Conservation (phyloP, 208 protist genomes). For the Crithidia expoeki region DNA sequence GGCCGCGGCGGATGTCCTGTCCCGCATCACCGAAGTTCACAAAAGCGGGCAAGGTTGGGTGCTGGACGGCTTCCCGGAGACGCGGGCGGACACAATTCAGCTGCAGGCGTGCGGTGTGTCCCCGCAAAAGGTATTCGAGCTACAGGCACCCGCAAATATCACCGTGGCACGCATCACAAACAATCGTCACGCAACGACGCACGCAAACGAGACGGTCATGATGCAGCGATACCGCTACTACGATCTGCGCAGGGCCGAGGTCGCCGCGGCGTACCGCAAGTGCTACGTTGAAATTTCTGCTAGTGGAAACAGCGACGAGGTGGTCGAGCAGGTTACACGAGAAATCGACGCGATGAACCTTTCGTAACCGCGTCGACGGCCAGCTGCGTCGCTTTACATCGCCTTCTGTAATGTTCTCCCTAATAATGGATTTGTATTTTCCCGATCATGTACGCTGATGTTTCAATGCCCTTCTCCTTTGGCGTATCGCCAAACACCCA, state of each 20-base stretch:
- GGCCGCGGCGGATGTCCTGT: conserved; percentile 51
- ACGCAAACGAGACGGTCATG: not conserved
- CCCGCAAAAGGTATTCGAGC: conserved; percentile 70
- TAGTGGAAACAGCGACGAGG: not conserved
- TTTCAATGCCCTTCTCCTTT: too few relatives aligned
- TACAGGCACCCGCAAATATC: conserved; percentile 53
- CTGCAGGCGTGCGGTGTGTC: conserved; percentile 72
- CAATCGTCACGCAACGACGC: not conserved
- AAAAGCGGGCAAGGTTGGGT: conserved; percentile 67
- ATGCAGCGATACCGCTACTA: conserved; percentile 19
- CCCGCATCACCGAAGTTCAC: conserved; percentile 45
- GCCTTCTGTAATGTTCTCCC: not conserved
- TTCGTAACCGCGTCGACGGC: not conserved
- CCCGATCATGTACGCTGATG: too few relatives aligned
- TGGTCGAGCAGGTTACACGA: conserved; percentile 1
- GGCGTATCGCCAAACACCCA: too few relatives aligned
- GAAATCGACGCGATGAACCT: conserved; percentile 18
- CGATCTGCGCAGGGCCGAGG: conserved; percentile 24
- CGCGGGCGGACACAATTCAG: conserved; percentile 72
- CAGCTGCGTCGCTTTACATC: not conserved
- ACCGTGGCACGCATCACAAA: conserved; percentile 33
- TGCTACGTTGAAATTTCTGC: conserved; percentile 21
- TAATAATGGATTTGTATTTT: too few relatives aligned
- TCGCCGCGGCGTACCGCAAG: conserved; percentile 19
- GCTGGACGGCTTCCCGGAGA: conserved; percentile 83